Percentiles rank a stretch among this genome's conserved stretches.
Conservation (phyloP, 1,284 basidiomycete species). For the Papiliotrema flavescens region DNA sequence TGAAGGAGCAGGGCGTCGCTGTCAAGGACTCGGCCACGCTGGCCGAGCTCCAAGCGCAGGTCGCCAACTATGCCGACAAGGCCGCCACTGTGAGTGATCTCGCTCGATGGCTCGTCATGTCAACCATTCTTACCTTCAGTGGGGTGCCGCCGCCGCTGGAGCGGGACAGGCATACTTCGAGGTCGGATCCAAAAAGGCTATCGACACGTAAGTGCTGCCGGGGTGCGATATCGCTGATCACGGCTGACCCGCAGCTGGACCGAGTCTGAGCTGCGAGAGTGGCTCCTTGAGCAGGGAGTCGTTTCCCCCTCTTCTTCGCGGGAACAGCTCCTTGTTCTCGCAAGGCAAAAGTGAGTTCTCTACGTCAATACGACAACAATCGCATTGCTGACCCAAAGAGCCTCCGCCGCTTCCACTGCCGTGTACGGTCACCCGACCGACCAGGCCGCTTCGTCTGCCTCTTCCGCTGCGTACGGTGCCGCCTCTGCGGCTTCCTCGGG, state of each 20-base stretch:
- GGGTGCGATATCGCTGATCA: background rate
- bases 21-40: conserved; percentile 54
- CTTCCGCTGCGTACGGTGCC: conserved; percentile 47
- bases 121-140: conserved; percentile 49
- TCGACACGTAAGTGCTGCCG: conserved; percentile 45
- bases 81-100: conserved; percentile 47
- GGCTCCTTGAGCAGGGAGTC: conserved; percentile 80
- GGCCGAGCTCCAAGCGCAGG: conserved; percentile 51
- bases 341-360: conserved; percentile 59
- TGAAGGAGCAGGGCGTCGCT: conserved; percentile 64
- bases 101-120: background rate
- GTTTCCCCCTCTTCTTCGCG: conserved; percentile 71
- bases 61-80: conserved; percentile 55
- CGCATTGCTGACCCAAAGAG: conserved; percentile 25
- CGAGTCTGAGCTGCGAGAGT: conserved; percentile 72
- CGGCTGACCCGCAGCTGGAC: conserved; percentile 61
- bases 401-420: conserved; percentile 54
- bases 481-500: conserved; percentile 53
- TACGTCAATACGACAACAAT: background rate
- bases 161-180: conserved; percentile 66
- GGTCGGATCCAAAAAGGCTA: conserved; percentile 50
- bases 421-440: conserved; percentile 57
- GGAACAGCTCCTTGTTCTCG: conserved; percentile 74
- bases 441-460: conserved; percentile 28
- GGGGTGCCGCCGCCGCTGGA: conserved; percentile 56